Conservation (phyloP, 257 asterid species). For the Phtheirospermum japonicum region DNA sequence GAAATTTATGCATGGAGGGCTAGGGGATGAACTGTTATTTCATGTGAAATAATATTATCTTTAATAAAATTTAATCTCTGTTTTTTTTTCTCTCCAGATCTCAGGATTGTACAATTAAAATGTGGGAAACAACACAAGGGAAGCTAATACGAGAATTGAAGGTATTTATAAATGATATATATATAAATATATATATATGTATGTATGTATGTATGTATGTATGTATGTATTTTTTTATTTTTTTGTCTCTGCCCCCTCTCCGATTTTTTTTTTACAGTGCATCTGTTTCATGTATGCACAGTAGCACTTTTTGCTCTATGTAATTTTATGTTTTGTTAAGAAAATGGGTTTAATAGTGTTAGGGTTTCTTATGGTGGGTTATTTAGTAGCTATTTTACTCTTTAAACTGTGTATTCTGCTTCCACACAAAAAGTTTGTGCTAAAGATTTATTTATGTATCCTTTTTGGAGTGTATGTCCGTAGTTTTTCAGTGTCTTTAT, state of each 20-base stretch:
- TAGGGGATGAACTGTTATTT: constrained; percentile 13
- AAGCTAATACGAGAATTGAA: constrained; percentile 85
- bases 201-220: too few species aligned
- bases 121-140: constrained; percentile 91
- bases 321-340: not conserved
- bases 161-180: constrained; percentile 39
- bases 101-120: constrained; percentile 90
- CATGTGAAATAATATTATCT: constrained; percentile 7
- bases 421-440: not conserved
- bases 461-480: constrained; percentile 6
- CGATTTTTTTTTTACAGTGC: constrained; percentile 3
- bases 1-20: constrained; percentile 8
- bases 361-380: constrained; percentile 15
- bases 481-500: not conserved
- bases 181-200: too few species aligned
- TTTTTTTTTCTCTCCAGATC: constrained; percentile 60
- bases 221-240: too few species aligned
- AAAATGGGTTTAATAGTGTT: not conserved
- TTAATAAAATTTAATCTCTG: constrained; percentile 1
- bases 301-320: not conserved
- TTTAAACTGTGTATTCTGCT: not conserved
- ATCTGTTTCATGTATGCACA: constrained; percentile 9
- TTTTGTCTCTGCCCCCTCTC: not conserved
- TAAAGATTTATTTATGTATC: not conserved
- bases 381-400: constrained; percentile 17